A percentile compares a stretch with the other conserved stretches of the same genome.
Evolutionary conservation across 257 asterid genomes (phyloP).

Genomic region (Solanum pinnatisectum): DNA sequence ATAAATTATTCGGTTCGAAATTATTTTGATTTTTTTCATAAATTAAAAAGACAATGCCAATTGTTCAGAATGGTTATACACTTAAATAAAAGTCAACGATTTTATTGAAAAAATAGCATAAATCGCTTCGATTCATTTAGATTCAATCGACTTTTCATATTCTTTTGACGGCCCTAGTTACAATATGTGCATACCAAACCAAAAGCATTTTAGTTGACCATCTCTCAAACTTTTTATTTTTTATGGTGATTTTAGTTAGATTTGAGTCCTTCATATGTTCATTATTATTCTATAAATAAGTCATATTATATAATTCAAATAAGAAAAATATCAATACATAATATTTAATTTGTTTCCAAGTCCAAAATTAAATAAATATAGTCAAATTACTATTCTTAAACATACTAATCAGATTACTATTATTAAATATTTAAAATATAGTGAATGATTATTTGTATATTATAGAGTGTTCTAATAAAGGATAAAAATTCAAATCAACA

Average conservation of each 20-base stretch:
- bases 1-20: too few relatives aligned
- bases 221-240: background rate
- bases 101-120: too few relatives aligned
- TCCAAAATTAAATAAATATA: too few relatives aligned
- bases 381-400: background rate
- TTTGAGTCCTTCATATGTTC: background rate
- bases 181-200: background rate
- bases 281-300: background rate
- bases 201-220: background rate
- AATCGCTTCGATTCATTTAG: fast-evolving
- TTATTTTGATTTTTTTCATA: too few relatives aligned
- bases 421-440: too few relatives aligned
- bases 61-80: too few relatives aligned
- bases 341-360: background rate
- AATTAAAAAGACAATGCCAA: too few relatives aligned
- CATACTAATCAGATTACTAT: too few relatives aligned
- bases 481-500: background rate
- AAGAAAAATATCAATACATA: background rate
- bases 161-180: too few relatives aligned
- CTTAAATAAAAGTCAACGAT: too few relatives aligned
- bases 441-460: background rate
- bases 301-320: background rate
- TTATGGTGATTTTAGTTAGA: background rate
- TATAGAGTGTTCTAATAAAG: too few relatives aligned
- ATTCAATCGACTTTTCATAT: too few relatives aligned